Conservation (phyloP, 2,329 filamentous ascomycete genomes). For the Eutypella sp. region DNA sequence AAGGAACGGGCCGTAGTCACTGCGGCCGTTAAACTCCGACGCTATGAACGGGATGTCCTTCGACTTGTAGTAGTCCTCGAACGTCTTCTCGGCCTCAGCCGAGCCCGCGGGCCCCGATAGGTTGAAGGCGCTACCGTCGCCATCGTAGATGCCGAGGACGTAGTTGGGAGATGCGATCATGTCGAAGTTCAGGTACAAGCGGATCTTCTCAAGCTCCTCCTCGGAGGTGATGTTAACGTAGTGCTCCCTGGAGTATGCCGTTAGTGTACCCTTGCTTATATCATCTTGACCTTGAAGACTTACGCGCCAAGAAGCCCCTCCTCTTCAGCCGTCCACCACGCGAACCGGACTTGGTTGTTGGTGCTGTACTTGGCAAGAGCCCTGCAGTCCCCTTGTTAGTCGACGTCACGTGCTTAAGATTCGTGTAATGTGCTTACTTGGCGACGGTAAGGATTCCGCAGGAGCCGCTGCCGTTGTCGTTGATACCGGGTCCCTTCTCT, state of each 20-base stretch:
- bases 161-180: constrained; percentile 55
- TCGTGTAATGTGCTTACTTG: background rate
- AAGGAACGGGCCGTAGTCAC: constrained; percentile 38
- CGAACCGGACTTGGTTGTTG: constrained; percentile 39
- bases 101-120: constrained; percentile 24
- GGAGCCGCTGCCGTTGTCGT: constrained; percentile 37
- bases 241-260: constrained; percentile 26
- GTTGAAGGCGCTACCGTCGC: constrained; percentile 19
- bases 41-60: constrained; percentile 29
- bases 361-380: constrained; percentile 22
- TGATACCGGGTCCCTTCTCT: constrained; percentile 34
- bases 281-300: too few relatives aligned
- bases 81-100: constrained; percentile 29
- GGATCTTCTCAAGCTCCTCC: constrained; percentile 47
- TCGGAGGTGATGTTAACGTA: constrained; percentile 32
- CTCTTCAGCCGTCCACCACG: constrained; percentile 41
- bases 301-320: constrained; percentile 37
- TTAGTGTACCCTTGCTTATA: background rate
- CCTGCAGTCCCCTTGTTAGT: background rate
- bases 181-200: constrained; percentile 66
- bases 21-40: constrained; percentile 31
- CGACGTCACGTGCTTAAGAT: background rate
- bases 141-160: constrained; percentile 32
- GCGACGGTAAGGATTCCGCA: constrained; percentile 23
- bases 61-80: constrained; percentile 28